Percentiles rank a stretch among this genome's conserved stretches.
These are phyloP conservation scores for Coniella vitis DNA, from an alignment of 2,329 filamentous ascomycete genomes.

Conservation along the genomic window DNA sequence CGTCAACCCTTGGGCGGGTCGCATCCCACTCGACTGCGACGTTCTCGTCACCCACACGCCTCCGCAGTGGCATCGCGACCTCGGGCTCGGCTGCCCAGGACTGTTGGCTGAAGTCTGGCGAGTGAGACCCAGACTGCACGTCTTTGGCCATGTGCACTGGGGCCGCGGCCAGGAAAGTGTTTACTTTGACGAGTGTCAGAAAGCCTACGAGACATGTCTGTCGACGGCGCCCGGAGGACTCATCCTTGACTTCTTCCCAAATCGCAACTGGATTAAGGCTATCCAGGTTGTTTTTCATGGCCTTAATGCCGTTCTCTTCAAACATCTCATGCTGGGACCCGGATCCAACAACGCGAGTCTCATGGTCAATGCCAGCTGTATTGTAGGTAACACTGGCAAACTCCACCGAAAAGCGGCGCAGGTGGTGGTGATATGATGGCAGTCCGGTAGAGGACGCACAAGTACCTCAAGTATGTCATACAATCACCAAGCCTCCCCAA, in stretches of 20 bases:
- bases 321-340: slow-evolving; percentile 49
- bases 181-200: slow-evolving; percentile 70
- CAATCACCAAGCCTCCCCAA: not conserved
- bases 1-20: slow-evolving; percentile 64
- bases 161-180: slow-evolving; percentile 63
- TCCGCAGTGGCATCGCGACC: slow-evolving; percentile 65
- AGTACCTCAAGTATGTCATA: not conserved
- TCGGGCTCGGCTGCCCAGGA: slow-evolving; percentile 62
- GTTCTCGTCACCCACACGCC: slow-evolving; percentile 78
- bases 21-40: slow-evolving; percentile 65
- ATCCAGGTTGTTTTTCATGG: slow-evolving; percentile 38
- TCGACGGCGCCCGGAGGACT: slow-evolving; percentile 34
- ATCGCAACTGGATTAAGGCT: slow-evolving; percentile 40
- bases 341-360: slow-evolving; percentile 42
- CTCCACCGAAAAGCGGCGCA: slow-evolving; percentile 32
- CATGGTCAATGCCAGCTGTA: slow-evolving; percentile 52
- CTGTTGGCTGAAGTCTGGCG: slow-evolving; percentile 68
- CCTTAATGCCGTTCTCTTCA: slow-evolving; percentile 43
- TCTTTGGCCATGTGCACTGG: slow-evolving; percentile 82
- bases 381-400: slow-evolving; percentile 45
- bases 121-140: slow-evolving; percentile 66
- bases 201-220: slow-evolving; percentile 61
- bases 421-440: slow-evolving; percentile 28
- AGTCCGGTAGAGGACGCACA: too few relatives aligned
- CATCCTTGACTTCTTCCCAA: slow-evolving; percentile 39